Conservation (phyloP, 164 flowering plant genomes). For the Sextonia rubra region DNA sequence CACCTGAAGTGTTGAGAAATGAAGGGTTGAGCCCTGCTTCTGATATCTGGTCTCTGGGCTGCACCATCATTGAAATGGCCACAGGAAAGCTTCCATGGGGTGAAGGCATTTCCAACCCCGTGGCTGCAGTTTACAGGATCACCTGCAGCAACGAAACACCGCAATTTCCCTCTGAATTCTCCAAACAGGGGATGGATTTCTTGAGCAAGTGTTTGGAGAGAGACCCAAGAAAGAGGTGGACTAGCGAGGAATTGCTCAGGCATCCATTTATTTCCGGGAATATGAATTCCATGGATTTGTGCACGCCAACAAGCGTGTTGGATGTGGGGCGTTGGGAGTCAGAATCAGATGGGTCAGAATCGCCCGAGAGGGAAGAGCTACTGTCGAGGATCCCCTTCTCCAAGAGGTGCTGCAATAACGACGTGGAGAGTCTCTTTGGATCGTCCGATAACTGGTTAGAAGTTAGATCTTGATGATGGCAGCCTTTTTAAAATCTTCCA, state of each 20-base stretch:
- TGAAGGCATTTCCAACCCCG: constrained; percentile 20
- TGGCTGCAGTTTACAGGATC: constrained; percentile 41
- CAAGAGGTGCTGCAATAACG: background rate
- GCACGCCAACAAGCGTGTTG: constrained; percentile 37
- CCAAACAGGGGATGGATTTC: constrained; percentile 47
- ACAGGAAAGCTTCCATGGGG: constrained; percentile 54
- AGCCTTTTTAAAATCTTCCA: no score
- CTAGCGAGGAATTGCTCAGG: constrained; percentile 28
- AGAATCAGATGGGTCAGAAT: constrained; percentile 15
- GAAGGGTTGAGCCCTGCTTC: constrained; percentile 31
- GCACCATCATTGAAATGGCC: constrained; percentile 64
- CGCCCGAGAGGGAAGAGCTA: background rate
- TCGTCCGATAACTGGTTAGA: background rate
- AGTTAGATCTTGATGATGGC: background rate
- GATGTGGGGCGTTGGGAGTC: constrained; percentile 23
- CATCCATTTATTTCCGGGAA: constrained; percentile 44
- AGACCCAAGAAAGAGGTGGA: constrained; percentile 38
- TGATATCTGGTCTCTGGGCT: constrained; percentile 70
- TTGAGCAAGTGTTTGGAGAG: constrained; percentile 44
- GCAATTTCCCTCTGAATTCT: constrained; percentile 31
- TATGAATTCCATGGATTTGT: background rate
- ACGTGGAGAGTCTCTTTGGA: background rate
- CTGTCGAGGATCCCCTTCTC: constrained; percentile 19
- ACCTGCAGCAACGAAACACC: constrained; percentile 36
- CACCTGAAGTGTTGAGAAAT: constrained; percentile 53